Conservation (phyloP, 768 basidiomycete species). For the Boletus reticulatus region DNA sequence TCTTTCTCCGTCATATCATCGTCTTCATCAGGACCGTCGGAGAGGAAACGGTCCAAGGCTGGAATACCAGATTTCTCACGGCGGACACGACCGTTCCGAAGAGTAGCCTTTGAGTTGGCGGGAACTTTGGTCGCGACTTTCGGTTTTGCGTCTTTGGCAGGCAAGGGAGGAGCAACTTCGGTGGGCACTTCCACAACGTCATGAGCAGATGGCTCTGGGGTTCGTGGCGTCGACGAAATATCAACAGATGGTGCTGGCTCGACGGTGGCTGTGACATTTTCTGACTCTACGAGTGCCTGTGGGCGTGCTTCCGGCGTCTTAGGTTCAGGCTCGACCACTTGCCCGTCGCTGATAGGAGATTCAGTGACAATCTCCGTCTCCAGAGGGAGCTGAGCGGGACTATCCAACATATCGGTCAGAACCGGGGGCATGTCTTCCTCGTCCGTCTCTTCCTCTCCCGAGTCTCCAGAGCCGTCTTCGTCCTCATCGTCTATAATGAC, state of each 20-base stretch:
- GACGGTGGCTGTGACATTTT: slow-evolving; percentile 6
- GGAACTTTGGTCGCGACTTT: slow-evolving; percentile 21
- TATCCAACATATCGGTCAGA: slow-evolving; percentile 17
- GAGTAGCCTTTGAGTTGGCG: slow-evolving; percentile 13
- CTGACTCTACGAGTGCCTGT: slow-evolving; percentile 30
- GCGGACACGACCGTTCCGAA: slow-evolving; percentile 41
- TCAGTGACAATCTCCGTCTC: slow-evolving; percentile 37
- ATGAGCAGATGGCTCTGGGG: slow-evolving; percentile 8
- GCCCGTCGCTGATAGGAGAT: slow-evolving; percentile 31
- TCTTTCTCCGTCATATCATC: slow-evolving; percentile 39
- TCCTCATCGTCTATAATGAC: slow-evolving; percentile 73
- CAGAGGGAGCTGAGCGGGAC: slow-evolving; percentile 23
- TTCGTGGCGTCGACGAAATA: slow-evolving; percentile 11
- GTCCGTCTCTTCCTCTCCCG: slow-evolving; percentile 33
- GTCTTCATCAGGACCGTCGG: slow-evolving; percentile 49
- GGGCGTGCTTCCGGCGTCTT: slow-evolving; percentile 74
- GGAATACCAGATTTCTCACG: slow-evolving; percentile 83
- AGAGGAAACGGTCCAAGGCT: slow-evolving; percentile 72
- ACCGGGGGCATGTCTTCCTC: slow-evolving; percentile 37
- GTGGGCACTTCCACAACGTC: slow-evolving; percentile 6
- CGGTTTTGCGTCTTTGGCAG: slow-evolving; percentile 32
- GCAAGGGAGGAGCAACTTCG: slow-evolving; percentile 27
- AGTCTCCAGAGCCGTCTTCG: slow-evolving; percentile 38
- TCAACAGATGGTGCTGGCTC: slow-evolving; percentile 19
- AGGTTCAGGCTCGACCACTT: slow-evolving; percentile 53